phyloP scores from a whole-genome alignment of 1,284 basidiomycete genomes.

The Naganishia cerealis region DNA sequence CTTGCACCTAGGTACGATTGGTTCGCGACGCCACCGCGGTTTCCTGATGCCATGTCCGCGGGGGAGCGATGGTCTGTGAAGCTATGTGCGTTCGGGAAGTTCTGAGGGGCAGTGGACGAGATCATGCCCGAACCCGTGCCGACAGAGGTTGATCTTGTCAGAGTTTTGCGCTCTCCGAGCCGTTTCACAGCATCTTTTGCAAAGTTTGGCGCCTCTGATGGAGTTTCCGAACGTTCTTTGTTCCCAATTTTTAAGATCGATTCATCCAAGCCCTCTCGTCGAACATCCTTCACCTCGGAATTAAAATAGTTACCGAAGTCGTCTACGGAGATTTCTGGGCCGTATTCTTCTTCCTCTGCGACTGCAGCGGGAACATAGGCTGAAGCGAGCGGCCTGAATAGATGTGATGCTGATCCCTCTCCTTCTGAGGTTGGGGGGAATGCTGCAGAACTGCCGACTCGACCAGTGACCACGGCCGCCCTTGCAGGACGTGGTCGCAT shows the following conservation, averaged over 20 bases:
- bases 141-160: slow-evolving; percentile 2
- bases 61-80: neutral
- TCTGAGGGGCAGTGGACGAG: neutral
- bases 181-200: neutral
- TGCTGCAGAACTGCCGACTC: neutral
- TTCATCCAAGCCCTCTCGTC: slow-evolving; percentile 13
- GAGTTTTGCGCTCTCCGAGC: neutral
- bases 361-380: neutral
- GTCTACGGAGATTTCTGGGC: slow-evolving; percentile 17
- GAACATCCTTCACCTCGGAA: slow-evolving; percentile 20
- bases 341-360: slow-evolving; percentile 17
- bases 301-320: slow-evolving; percentile 24
- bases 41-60: neutral
- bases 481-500: slow-evolving; percentile 18
- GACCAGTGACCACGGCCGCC: neutral
- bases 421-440: neutral
- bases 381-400: neutral
- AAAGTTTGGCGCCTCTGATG: neutral
- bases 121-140: slow-evolving; percentile 5
- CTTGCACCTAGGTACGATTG: neutral
- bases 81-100: neutral
- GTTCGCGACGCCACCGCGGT: neutral
- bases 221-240: neutral
- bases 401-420: too few species aligned
- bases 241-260: neutral